Percentiles rank a stretch among this genome's conserved stretches.
Evolutionary conservation across 108 stramenopile genomes (phyloP).

Genomic region (Mayamaea pseudoterrestris): DNA sequence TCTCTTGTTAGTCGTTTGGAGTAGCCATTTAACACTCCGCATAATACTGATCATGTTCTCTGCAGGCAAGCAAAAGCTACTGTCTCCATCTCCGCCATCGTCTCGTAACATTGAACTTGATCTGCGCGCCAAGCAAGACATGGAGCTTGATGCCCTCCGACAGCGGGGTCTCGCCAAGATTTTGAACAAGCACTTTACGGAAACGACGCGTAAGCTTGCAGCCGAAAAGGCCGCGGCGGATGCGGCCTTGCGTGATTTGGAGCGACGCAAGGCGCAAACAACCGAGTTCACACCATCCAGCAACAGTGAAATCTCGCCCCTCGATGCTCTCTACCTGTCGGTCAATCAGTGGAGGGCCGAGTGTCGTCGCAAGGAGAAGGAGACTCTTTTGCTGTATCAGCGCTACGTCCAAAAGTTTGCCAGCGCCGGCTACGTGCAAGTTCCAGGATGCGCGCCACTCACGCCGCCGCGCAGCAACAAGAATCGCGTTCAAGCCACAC

Average conservation of each 20-base stretch:
- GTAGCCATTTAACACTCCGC: no score
- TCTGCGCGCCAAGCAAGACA: no score
- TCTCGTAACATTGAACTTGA: no score
- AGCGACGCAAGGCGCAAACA: slow-evolving; percentile 15
- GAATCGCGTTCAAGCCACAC: neutral
- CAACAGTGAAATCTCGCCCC: slow-evolving; percentile 19
- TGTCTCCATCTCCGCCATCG: no score
- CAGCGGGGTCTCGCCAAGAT: slow-evolving; percentile 40
- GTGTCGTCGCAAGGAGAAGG: slow-evolving; percentile 34
- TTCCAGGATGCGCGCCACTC: neutral
- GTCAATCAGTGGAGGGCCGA: slow-evolving; percentile 25
- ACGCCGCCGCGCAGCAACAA: neutral
- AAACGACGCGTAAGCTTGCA: slow-evolving; percentile 26
- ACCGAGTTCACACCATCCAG: slow-evolving; percentile 16
- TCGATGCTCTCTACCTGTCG: slow-evolving; percentile 23
- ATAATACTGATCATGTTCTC: no score
- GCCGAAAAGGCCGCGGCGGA: slow-evolving; percentile 22
- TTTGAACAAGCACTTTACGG: slow-evolving; percentile 50
- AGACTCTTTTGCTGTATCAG: slow-evolving; percentile 40
- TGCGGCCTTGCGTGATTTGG: slow-evolving; percentile 34
- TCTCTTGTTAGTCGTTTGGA: no score
- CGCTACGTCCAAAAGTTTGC: slow-evolving; percentile 28
- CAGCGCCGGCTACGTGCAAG: neutral
- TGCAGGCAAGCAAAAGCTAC: no score
- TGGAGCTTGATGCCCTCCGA: slow-evolving; percentile 39